phyloP scores from a whole-genome alignment of 2,329 filamentous ascomycete species.

The Aureobasidium leucospermi region DNA sequence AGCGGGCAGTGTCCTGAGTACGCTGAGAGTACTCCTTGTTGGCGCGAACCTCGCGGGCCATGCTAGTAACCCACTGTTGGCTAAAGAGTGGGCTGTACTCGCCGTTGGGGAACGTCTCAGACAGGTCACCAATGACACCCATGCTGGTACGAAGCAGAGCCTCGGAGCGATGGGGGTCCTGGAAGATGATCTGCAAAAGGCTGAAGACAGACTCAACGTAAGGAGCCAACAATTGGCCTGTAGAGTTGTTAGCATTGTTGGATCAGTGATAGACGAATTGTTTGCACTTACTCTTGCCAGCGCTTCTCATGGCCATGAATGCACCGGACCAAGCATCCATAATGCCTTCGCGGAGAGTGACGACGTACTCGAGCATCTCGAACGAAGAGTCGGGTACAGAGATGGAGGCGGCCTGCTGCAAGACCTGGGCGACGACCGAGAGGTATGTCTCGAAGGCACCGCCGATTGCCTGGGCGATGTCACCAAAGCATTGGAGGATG shows the following conservation, averaged over 20 bases:
- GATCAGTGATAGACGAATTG: conserved; percentile 24
- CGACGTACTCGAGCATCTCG: conserved; percentile 95
- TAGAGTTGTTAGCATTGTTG: conserved; percentile 35
- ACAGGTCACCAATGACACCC: conserved; percentile 94
- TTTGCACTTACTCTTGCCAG: conserved; percentile 49
- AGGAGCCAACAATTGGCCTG: conserved; percentile 57
- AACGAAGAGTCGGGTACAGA: conserved; percentile 65
- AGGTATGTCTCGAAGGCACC: conserved; percentile 91
- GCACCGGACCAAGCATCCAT: conserved; percentile 99
- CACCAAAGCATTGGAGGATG: conserved; percentile 95
- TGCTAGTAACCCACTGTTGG: conserved; percentile 77
- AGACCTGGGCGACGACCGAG: conserved; percentile 81
- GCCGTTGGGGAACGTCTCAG: conserved; percentile 86
- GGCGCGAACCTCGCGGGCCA: conserved; percentile 86
- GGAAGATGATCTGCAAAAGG: conserved; percentile 71
- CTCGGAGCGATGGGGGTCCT: conserved; percentile 84
- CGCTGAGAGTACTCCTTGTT: conserved; percentile 80
- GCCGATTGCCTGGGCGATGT: conserved; percentile 90
- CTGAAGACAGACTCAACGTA: conserved; percentile 83
- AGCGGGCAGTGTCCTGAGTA: conserved; percentile 90
- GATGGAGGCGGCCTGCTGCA: conserved; percentile 86
- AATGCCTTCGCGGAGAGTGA: conserved; percentile 90
- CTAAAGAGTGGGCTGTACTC: conserved; percentile 80
- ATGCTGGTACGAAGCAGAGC: conserved; percentile 87
- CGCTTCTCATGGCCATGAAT: conserved; percentile 85